phyloP scores from a whole-genome alignment of 257 asterid species.

The Penstemon newberryi region DNA sequence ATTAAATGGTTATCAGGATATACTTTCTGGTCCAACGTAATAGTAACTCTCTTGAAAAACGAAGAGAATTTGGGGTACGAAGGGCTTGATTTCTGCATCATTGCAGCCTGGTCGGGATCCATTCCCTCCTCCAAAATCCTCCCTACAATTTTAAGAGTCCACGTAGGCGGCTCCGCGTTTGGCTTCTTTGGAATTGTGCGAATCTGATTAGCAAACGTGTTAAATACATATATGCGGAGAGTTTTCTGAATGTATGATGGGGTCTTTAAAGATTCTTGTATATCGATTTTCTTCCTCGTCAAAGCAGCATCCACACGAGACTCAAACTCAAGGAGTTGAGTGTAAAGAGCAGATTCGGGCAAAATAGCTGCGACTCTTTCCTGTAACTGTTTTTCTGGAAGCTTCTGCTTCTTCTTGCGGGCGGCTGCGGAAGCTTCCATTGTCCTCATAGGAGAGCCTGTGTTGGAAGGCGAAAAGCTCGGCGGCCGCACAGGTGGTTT shows the following conservation, averaged over 20 bases:
- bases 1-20: conserved; percentile 92
- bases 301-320: conserved; percentile 90
- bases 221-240: conserved; percentile 83
- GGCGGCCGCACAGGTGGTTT: conserved; percentile 92
- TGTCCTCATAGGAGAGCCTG: conserved; percentile 69
- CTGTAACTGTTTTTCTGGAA: conserved; percentile 85
- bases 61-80: conserved; percentile 82
- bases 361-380: conserved; percentile 93
- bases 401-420: conserved; percentile 91
- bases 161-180: conserved; percentile 81
- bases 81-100: conserved; percentile 73
- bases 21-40: conserved; percentile 82
- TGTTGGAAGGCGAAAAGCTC: conserved; percentile 46
- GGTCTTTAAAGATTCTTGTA: conserved; percentile 83
- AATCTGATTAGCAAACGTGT: conserved; percentile 83
- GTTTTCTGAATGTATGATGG: conserved; percentile 83
- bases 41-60: conserved; percentile 85
- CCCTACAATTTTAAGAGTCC: conserved; percentile 96
- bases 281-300: conserved; percentile 87
- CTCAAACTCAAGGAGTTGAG: conserved; percentile 96
- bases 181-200: conserved; percentile 82
- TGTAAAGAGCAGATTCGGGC: conserved; percentile 93
- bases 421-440: conserved; percentile 88
- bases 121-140: conserved; percentile 90
- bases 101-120: conserved; percentile 86